Evolutionary conservation across 306 rosid genomes (phyloP).

Genomic region (Dryas drummondii): DNA sequence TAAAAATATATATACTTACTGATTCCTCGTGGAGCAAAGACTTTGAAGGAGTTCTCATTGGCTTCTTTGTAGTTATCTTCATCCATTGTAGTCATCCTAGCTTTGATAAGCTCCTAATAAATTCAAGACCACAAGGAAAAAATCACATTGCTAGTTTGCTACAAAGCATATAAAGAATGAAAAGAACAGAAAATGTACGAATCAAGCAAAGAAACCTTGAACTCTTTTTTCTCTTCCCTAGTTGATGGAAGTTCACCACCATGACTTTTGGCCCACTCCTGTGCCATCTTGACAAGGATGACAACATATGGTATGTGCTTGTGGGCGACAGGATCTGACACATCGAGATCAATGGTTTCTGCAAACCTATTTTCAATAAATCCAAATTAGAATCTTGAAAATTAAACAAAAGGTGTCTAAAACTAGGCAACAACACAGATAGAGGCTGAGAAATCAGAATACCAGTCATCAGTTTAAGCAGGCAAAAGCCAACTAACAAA

Average conservation of each 20-base stretch:
- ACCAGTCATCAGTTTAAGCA: neutral
- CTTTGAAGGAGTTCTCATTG: constrained; percentile 88
- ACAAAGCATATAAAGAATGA: constrained; percentile 3
- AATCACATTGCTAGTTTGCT: constrained; percentile 14
- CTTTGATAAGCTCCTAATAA: constrained; percentile 75
- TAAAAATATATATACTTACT: constrained; percentile 51
- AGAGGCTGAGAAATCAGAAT: constrained; percentile 8
- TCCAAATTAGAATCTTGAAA: constrained; percentile 29
- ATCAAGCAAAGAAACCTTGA: constrained; percentile 64
- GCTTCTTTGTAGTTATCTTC: constrained; percentile 98
- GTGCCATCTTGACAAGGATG: constrained; percentile 88
- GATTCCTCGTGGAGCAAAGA: constrained; percentile 85
- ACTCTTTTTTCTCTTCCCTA: constrained; percentile 85
- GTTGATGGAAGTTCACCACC: constrained; percentile 76
- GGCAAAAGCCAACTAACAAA: constrained; percentile 7
- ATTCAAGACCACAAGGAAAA: constrained; percentile 22
- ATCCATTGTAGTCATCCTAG: constrained; percentile 67
- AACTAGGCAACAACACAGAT: constrained; percentile 16
- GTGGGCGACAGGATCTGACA: constrained; percentile 73
- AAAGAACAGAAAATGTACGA: constrained; percentile 23
- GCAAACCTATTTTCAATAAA: constrained; percentile 53
- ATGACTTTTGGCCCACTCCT: constrained; percentile 85
- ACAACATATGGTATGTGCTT: constrained; percentile 86
- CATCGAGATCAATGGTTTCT: constrained; percentile 70
- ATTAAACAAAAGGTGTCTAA: constrained; percentile 15